phyloP scores from a whole-genome alignment of 352 stramenopile species.

The Pythium plurisporium region DNA sequence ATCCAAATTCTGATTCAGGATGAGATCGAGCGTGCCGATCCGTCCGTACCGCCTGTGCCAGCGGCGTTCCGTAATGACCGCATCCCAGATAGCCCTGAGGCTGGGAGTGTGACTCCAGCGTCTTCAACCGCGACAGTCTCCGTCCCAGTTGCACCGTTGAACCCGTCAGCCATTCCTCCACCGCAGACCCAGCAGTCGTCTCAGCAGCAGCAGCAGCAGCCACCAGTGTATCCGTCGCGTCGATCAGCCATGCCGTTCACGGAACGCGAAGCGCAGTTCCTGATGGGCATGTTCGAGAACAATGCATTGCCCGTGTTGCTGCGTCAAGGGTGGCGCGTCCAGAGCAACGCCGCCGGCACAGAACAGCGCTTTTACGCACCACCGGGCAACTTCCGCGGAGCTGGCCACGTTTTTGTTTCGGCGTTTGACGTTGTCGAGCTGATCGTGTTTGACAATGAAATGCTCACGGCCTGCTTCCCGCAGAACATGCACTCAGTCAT shows the following conservation, averaged over 20 bases:
- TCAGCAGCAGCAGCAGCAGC: not conserved
- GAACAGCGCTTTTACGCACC: constrained; percentile 41
- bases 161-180: constrained; percentile 2
- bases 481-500: constrained; percentile 70
- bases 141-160: constrained; percentile 20
- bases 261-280: constrained; percentile 70
- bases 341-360: constrained; percentile 30
- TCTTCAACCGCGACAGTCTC: constrained; percentile 15
- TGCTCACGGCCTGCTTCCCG: constrained; percentile 62
- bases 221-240: constrained; percentile 14
- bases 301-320: constrained; percentile 63
- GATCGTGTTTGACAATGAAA: constrained; percentile 62
- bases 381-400: constrained; percentile 23
- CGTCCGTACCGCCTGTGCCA: constrained; percentile 35
- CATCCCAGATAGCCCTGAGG: constrained; percentile 21
- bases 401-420: constrained; percentile 44
- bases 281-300: constrained; percentile 75
- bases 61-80: constrained; percentile 15
- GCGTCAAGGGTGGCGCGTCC: constrained; percentile 60
- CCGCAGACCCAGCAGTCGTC: constrained; percentile 4
- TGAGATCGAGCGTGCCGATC: constrained; percentile 76
- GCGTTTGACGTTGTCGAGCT: constrained; percentile 65
- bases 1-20: constrained; percentile 84
- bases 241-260: constrained; percentile 44
- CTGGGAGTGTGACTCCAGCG: constrained; percentile 15